phyloP scores from a whole-genome alignment of 1,139 yeast genomes.

The Insectozyma bohioensis region DNA sequence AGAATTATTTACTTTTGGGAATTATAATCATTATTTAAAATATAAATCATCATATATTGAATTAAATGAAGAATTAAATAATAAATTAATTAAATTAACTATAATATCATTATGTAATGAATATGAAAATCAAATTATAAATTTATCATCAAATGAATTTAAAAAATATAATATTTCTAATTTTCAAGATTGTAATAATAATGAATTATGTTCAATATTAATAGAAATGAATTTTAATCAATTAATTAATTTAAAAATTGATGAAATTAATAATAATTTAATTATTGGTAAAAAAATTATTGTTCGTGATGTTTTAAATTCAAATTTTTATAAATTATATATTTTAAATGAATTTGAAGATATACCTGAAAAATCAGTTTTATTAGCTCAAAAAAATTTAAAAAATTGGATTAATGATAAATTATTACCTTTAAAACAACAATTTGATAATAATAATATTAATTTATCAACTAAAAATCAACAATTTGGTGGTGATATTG shows the following conservation, averaged over 20 bases:
- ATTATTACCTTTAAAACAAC: conserved; percentile 11
- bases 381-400: conserved; percentile 17
- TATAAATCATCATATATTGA: conserved; percentile 19
- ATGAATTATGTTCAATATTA: too few species aligned
- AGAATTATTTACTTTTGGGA: conserved; percentile 43
- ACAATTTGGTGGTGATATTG: too few species aligned
- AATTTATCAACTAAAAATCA: too few species aligned
- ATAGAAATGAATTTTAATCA: conserved; percentile 29
- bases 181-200: conserved; percentile 13
- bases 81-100: conserved; percentile 30
- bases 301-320: conserved; percentile 34
- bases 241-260: conserved; percentile 27
- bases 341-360: conserved; percentile 24
- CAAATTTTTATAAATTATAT: conserved; percentile 18
- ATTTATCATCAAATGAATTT: conserved; percentile 2
- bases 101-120: conserved; percentile 25
- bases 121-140: conserved; percentile 22
- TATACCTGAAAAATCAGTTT: conserved; percentile 20
- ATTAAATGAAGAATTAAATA: conserved; percentile 15
- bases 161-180: conserved; percentile 18
- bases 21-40: conserved; percentile 24
- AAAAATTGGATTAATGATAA: conserved; percentile 22
- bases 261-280: conserved; percentile 23
- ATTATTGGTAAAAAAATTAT: conserved; percentile 19
- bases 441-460: too few species aligned